Conservation (phyloP, 2,329 filamentous ascomycete species). For the Neonectria punicea region DNA sequence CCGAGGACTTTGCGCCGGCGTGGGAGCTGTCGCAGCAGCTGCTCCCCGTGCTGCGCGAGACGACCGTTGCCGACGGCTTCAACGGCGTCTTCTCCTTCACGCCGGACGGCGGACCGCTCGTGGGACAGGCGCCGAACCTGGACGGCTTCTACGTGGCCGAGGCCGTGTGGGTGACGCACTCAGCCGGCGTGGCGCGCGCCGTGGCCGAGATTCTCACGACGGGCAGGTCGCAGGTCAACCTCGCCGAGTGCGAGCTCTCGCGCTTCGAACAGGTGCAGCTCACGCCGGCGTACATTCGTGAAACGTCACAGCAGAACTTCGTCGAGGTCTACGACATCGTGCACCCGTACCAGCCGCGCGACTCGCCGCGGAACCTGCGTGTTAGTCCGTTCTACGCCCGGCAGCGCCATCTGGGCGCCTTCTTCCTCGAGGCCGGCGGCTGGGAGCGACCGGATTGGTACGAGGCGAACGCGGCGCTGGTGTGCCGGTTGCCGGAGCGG, state of each 20-base stretch:
- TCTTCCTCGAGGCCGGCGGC: conserved; percentile 67
- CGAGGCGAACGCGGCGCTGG: conserved; percentile 62
- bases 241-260: conserved; percentile 67
- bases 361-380: conserved; percentile 67
- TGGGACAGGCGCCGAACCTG: conserved; percentile 67
- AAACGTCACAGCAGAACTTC: conserved; percentile 70
- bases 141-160: conserved; percentile 73
- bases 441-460: conserved; percentile 75
- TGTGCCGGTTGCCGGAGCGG: conserved; percentile 60
- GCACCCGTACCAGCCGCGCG: conserved; percentile 67
- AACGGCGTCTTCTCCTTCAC: conserved; percentile 76
- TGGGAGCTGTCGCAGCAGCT: conserved; percentile 67
- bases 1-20: conserved; percentile 68
- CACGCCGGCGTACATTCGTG: conserved; percentile 63
- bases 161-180: conserved; percentile 75
- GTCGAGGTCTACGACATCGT: conserved; percentile 73
- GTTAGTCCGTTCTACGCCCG: conserved; percentile 67
- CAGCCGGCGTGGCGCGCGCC: conserved; percentile 69
- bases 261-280: conserved; percentile 72
- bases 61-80: conserved; percentile 67
- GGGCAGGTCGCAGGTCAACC: conserved; percentile 64
- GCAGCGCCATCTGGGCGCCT: conserved; percentile 65
- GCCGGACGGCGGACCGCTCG: conserved; percentile 69
- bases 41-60: conserved; percentile 61
- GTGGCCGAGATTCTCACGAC: conserved; percentile 68